Conservation (phyloP, 2,329 filamentous ascomycete species). For the Ophiosphaerella korrae region DNA sequence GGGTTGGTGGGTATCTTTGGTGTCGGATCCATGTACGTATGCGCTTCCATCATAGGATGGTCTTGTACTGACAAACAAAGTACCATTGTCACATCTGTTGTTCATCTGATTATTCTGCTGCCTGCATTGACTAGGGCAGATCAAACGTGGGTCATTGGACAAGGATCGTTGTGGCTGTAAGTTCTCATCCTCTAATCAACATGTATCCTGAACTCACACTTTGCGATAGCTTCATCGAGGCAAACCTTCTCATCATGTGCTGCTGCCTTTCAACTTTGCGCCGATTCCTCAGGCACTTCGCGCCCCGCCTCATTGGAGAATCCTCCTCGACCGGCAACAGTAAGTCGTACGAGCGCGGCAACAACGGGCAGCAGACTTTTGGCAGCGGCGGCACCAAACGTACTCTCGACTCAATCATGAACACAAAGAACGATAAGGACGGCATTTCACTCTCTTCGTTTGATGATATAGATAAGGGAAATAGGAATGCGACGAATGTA, state of each 20-base stretch:
- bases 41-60: not conserved
- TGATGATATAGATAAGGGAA: not conserved
- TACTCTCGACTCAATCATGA: constrained; percentile 21
- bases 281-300: constrained; percentile 49
- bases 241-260: constrained; percentile 51
- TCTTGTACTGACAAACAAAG: constrained; percentile 3
- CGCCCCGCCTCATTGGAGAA: constrained; percentile 31
- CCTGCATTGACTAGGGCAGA: constrained; percentile 19
- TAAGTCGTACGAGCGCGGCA: constrained; percentile 4
- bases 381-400: constrained; percentile 14
- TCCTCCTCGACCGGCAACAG: constrained; percentile 2
- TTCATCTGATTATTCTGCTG: constrained; percentile 16
- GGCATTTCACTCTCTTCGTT: constrained; percentile 12
- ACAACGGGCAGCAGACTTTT: constrained; percentile 11
- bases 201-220: not conserved
- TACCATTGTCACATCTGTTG: constrained; percentile 19
- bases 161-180: constrained; percentile 19
- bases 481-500: constrained; percentile 2
- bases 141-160: constrained; percentile 19
- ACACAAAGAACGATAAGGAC: constrained; percentile 10
- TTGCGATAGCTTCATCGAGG: constrained; percentile 42
- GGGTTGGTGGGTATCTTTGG: constrained; percentile 23
- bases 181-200: not conserved
- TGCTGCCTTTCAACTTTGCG: constrained; percentile 50
- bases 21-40: constrained; percentile 22